Conservation (phyloP, 192 early-diverging fungal genomes). For the Mortierella alpina region DNA sequence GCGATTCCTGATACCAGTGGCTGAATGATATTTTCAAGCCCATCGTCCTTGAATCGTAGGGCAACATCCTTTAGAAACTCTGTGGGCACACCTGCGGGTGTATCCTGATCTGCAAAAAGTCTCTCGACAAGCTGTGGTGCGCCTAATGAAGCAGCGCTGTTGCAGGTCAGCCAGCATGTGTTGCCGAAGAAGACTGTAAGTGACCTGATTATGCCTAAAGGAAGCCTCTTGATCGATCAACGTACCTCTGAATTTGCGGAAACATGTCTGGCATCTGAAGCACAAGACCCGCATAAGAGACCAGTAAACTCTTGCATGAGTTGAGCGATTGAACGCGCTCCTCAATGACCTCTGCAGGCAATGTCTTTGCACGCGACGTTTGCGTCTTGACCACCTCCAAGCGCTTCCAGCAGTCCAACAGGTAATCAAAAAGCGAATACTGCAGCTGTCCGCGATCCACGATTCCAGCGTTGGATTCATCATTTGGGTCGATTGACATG, state of each 20-base stretch:
- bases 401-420: constrained; percentile 71
- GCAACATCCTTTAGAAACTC: constrained; percentile 75
- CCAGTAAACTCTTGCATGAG: constrained; percentile 67
- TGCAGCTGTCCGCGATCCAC: constrained; percentile 43
- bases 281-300: constrained; percentile 87
- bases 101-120: constrained; percentile 66
- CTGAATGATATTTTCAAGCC: constrained; percentile 68
- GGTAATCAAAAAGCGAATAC: constrained; percentile 68
- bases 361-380: constrained; percentile 59
- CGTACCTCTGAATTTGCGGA: constrained; percentile 72
- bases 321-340: constrained; percentile 72
- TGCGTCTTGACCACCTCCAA: constrained; percentile 66
- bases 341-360: constrained; percentile 65
- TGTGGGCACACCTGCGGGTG: constrained; percentile 68
- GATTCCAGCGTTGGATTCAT: constrained; percentile 45
- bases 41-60: constrained; percentile 71
- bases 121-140: constrained; percentile 58
- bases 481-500: constrained; percentile 68
- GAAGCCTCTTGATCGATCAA: not conserved
- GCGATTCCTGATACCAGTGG: constrained; percentile 62
- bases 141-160: constrained; percentile 39
- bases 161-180: not conserved
- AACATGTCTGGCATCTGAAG: constrained; percentile 93
- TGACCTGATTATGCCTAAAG: not conserved
- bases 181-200: not conserved